These are phyloP conservation scores for Globisporangium iwayamae DNA, from an alignment of 352 stramenopile genomes.

Conservation along the genomic window DNA sequence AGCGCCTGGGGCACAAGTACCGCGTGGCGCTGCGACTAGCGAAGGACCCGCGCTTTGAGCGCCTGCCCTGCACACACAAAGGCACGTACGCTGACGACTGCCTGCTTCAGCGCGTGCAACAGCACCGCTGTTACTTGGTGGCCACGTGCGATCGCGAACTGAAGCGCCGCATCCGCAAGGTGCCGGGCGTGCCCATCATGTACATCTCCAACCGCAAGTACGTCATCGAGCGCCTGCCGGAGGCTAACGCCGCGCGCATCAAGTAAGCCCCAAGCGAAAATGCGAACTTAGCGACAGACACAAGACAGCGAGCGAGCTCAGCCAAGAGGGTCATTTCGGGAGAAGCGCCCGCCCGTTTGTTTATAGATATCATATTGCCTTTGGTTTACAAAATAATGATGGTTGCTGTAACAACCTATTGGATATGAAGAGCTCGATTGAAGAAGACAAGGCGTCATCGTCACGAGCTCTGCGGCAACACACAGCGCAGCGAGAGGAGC, in stretches of 20 bases:
- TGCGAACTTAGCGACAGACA: neutral
- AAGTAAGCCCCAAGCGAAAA: constrained; percentile 41
- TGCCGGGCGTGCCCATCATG: constrained; percentile 99
- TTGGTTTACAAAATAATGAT: neutral
- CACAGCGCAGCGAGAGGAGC: constrained; percentile 22
- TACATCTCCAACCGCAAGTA: constrained; percentile 99
- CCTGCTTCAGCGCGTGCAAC: constrained; percentile 88
- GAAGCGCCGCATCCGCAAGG: constrained; percentile 98
- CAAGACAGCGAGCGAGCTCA: neutral
- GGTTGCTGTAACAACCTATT: neutral
- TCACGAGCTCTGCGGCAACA: constrained; percentile 16
- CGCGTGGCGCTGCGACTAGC: constrained; percentile 79
- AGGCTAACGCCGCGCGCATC: constrained; percentile 91
- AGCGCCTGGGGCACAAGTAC: constrained; percentile 99
- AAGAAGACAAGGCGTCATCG: neutral
- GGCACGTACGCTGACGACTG: constrained; percentile 99
- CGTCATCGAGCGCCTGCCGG: constrained; percentile 98
- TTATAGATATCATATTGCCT: constrained; percentile 16
- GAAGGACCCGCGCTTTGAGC: constrained; percentile 98
- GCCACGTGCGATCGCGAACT: constrained; percentile 99
- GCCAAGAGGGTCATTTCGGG: neutral
- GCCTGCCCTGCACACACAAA: constrained; percentile 97
- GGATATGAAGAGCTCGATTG: neutral
- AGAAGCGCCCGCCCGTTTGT: neutral
- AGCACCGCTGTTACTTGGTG: constrained; percentile 99